Evolutionary conservation across 257 asterid genomes (phyloP).

Genomic region (Apocynum venetum): DNA sequence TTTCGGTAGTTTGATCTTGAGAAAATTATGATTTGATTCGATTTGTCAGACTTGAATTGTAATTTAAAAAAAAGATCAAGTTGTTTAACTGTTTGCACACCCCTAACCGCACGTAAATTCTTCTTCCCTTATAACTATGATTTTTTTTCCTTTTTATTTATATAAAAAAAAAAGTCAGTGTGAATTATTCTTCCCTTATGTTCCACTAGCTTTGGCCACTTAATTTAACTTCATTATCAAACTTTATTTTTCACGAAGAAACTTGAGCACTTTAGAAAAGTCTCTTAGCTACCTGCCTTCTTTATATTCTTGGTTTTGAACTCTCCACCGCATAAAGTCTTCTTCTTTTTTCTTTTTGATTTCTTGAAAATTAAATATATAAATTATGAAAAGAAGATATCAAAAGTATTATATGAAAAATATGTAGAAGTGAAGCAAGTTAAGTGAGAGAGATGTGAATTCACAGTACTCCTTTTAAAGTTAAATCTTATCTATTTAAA

Average conservation of each 20-base stretch:
- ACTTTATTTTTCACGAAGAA: constrained; percentile 12
- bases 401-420: neutral
- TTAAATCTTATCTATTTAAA: too few relatives aligned
- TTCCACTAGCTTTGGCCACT: neutral
- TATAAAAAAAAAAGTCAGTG: neutral
- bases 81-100: too few relatives aligned
- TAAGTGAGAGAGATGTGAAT: neutral
- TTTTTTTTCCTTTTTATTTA: neutral
- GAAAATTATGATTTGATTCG: too few relatives aligned
- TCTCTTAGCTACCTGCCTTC: neutral
- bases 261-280: constrained; percentile 18
- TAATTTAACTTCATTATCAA: constrained; percentile 1
- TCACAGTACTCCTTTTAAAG: too few relatives aligned
- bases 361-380: neutral
- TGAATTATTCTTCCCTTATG: neutral
- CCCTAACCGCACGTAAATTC: too few relatives aligned
- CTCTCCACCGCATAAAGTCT: neutral
- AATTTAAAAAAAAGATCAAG: too few relatives aligned
- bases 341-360: neutral
- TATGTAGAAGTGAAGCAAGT: neutral
- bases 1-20: too few relatives aligned
- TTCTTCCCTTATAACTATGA: too few relatives aligned
- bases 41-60: too few relatives aligned
- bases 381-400: neutral
- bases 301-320: neutral